These are phyloP conservation scores for Cyclocybe aegerita DNA, from an alignment of 768 basidiomycete species.

Conservation along the genomic window DNA sequence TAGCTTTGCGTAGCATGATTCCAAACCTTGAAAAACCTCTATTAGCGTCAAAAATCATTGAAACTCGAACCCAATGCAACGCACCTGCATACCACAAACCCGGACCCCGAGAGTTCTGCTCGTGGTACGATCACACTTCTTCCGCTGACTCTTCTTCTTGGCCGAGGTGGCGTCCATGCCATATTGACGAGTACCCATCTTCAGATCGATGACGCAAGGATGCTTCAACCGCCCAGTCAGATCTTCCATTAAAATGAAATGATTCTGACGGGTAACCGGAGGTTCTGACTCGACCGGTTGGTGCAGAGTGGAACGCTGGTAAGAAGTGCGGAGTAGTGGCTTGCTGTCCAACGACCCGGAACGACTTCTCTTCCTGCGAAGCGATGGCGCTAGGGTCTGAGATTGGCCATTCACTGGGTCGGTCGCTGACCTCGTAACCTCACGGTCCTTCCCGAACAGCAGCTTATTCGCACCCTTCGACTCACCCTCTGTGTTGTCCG, in stretches of 20 bases:
- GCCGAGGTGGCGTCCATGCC: conserved; percentile 89
- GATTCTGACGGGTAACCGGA: conserved; percentile 81
- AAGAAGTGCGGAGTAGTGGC: conserved; percentile 22
- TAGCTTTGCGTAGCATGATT: conserved; percentile 83
- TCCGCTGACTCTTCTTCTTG: conserved; percentile 98
- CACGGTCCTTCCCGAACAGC: conserved; percentile 9
- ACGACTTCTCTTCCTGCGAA: conserved; percentile 44
- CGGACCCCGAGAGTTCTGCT: conserved; percentile 88
- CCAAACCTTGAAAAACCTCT: conserved; percentile 70
- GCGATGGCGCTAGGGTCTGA: conserved; percentile 24
- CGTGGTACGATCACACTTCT: conserved; percentile 97
- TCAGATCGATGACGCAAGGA: conserved; percentile 95
- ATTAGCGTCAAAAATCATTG: conserved; percentile 8
- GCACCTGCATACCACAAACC: conserved; percentile 98
- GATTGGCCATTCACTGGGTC: neutral
- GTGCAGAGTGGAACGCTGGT: conserved; percentile 24
- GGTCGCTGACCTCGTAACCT: neutral
- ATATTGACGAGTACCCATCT: conserved; percentile 99
- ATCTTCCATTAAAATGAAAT: conserved; percentile 99
- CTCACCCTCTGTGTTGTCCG: conserved; percentile 26
- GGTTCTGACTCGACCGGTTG: conserved; percentile 32
- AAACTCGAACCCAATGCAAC: conserved; percentile 24
- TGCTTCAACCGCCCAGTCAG: conserved; percentile 88
- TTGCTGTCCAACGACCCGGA: conserved; percentile 40
- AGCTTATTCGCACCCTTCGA: conserved; percentile 3